Conservation (phyloP, 371 early-diverging fungal species). For the Mucor indicus region DNA sequence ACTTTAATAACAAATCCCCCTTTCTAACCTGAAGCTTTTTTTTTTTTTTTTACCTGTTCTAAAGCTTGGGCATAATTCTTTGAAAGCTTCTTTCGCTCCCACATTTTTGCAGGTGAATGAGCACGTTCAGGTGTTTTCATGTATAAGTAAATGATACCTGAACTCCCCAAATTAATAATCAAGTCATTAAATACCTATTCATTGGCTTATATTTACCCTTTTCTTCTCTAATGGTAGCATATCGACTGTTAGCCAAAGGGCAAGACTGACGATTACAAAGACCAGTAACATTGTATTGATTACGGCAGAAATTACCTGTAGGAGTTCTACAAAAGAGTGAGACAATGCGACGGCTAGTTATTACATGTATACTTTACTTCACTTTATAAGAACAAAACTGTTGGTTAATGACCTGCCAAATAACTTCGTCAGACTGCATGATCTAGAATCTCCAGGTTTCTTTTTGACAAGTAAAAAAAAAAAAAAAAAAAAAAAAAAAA, state of each 20-base stretch:
- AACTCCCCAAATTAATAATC: not conserved
- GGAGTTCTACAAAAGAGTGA: slow-evolving; percentile 56
- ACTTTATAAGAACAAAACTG: slow-evolving; percentile 94
- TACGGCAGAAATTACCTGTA: slow-evolving; percentile 92
- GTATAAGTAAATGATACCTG: slow-evolving; percentile 83
- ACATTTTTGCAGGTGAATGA: slow-evolving; percentile 92
- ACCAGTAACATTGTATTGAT: slow-evolving; percentile 98
- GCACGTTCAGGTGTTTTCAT: slow-evolving; percentile 98
- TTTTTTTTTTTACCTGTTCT: slow-evolving; percentile 56
- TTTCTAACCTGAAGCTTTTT: not conserved
- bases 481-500: slow-evolving; percentile 4
- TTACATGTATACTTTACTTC: slow-evolving; percentile 58
- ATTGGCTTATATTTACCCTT: slow-evolving; percentile 52
- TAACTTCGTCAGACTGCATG: slow-evolving; percentile 57
- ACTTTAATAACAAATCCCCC: not conserved
- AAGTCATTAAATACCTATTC: not conserved
- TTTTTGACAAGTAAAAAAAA: too few relatives aligned
- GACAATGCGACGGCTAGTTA: not conserved
- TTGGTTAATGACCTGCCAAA: slow-evolving; percentile 88
- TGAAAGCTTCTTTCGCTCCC: slow-evolving; percentile 93
- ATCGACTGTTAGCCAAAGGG: slow-evolving; percentile 97
- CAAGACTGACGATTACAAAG: slow-evolving; percentile 96
- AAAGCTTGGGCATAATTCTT: slow-evolving; percentile 93
- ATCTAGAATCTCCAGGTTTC: too few relatives aligned
- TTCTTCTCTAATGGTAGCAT: slow-evolving; percentile 97